A percentile compares a stretch with the other conserved stretches of the same genome.
phyloP scores from a whole-genome alignment of 805 yeast genomes.

The Kazachstania martiniae region DNA sequence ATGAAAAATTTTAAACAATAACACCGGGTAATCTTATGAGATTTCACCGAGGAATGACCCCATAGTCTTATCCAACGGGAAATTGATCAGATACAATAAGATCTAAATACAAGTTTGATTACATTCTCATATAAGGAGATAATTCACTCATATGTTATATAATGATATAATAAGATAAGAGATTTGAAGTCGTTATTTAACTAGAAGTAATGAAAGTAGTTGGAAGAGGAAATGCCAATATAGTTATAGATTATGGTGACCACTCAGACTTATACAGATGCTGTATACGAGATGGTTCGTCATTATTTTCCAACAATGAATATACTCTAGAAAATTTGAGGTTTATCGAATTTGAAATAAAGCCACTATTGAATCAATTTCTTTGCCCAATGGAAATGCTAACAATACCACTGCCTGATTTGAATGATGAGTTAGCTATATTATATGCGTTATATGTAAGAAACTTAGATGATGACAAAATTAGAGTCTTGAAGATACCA shows the following conservation, averaged over 20 bases:
- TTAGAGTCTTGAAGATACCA: constrained; percentile 11
- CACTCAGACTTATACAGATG: constrained; percentile 13
- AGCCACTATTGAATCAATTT: constrained; percentile 8
- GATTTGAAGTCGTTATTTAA: too few species aligned
- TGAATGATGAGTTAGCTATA: neutral
- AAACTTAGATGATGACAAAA: constrained; percentile 6
- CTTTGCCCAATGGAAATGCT: constrained; percentile 10
- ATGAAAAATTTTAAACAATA: too few species aligned
- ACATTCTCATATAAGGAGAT: too few species aligned
- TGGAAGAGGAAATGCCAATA: constrained; percentile 23
- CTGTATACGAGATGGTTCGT: constrained; percentile 12
- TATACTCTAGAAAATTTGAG: constrained; percentile 12
- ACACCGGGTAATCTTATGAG: too few species aligned
- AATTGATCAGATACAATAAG: too few species aligned
- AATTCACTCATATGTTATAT: too few species aligned
- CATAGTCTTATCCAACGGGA: too few species aligned
- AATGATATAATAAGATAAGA: too few species aligned
- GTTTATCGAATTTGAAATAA: constrained; percentile 7
- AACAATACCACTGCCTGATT: constrained; percentile 2
- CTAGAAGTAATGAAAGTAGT: constrained; percentile 15
- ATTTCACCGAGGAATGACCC: too few species aligned
- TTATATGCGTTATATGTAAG: constrained; percentile 1
- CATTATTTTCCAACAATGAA: constrained; percentile 13
- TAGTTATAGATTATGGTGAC: constrained; percentile 11
- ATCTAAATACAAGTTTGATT: too few species aligned